These are phyloP conservation scores for Trichosporon faecale DNA, from an alignment of 1,284 basidiomycete genomes.

Conservation along the genomic window DNA sequence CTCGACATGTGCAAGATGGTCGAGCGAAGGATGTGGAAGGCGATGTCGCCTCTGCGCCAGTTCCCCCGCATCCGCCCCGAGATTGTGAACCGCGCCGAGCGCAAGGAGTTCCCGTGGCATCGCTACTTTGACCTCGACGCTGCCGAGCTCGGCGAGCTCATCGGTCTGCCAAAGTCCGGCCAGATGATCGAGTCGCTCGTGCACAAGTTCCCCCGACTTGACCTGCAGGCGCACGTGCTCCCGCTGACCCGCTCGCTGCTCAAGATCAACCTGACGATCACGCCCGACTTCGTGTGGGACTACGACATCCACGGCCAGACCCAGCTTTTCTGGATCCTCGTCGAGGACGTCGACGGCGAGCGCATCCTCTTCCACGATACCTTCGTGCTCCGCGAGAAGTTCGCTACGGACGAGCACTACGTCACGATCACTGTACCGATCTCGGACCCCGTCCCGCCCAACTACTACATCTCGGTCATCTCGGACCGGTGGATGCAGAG, in stretches of 20 bases:
- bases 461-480: slow-evolving; percentile 93
- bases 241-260: slow-evolving; percentile 86
- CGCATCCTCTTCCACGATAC: slow-evolving; percentile 90
- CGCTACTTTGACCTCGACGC: slow-evolving; percentile 88
- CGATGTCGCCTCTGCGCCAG: slow-evolving; percentile 95
- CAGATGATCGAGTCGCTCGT: slow-evolving; percentile 90
- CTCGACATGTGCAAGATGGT: slow-evolving; percentile 98
- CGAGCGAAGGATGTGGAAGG: slow-evolving; percentile 90
- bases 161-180: slow-evolving; percentile 89
- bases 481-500: slow-evolving; percentile 95
- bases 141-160: slow-evolving; percentile 86
- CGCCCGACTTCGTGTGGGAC: slow-evolving; percentile 96
- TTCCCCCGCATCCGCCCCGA: slow-evolving; percentile 69
- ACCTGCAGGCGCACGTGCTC: slow-evolving; percentile 88
- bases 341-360: slow-evolving; percentile 97
- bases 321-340: slow-evolving; percentile 86
- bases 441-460: slow-evolving; percentile 94
- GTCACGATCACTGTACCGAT: slow-evolving; percentile 93
- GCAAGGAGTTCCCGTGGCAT: slow-evolving; percentile 98
- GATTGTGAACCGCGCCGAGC: slow-evolving; percentile 86
- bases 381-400: slow-evolving; percentile 86
- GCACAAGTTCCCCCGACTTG: slow-evolving; percentile 92
- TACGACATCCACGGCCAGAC: slow-evolving; percentile 85
- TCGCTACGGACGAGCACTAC: slow-evolving; percentile 88
- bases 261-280: slow-evolving; percentile 83